These are phyloP conservation scores for Acacia pycnantha DNA, from an alignment of 331 rosid species.

Conservation along the genomic window DNA sequence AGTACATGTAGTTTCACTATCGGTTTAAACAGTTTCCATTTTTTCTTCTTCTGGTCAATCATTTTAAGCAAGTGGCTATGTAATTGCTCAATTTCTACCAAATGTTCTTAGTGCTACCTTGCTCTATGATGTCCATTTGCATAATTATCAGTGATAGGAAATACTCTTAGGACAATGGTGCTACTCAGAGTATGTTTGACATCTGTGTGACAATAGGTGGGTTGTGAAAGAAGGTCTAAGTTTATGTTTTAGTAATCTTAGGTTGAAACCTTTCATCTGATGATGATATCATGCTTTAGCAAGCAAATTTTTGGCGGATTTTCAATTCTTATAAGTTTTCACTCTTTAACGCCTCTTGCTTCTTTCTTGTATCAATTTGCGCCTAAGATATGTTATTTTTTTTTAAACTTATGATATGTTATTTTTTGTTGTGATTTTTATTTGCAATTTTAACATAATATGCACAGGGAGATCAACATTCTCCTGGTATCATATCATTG, in stretches of 20 bases:
- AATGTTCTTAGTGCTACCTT: too few relatives aligned
- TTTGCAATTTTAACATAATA: conserved; percentile 19
- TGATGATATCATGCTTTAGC: conserved; percentile 9
- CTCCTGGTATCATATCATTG: conserved; percentile 93
- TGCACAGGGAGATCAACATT: conserved; percentile 87
- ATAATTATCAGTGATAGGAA: not conserved
- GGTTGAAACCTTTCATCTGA: not conserved
- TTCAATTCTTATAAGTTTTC: not conserved
- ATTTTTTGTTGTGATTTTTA: conserved; percentile 17
- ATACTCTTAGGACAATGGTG: conserved; percentile 16
- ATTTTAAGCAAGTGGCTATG: too few relatives aligned
- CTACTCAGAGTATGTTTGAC: conserved; percentile 19
- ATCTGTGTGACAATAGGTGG: not conserved
- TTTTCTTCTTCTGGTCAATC: not conserved
- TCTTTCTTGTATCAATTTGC: conserved; percentile 2
- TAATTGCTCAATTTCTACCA: too few relatives aligned
- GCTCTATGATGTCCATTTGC: not conserved
- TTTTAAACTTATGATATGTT: too few relatives aligned
- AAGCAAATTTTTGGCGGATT: not conserved
- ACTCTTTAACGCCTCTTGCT: not conserved
- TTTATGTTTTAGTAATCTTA: not conserved
- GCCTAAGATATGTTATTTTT: not conserved
- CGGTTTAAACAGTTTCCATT: not conserved
- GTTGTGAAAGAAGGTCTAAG: not conserved
- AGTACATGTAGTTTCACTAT: conserved; percentile 1